A percentile compares a stretch with the other conserved stretches of the same genome.
Conservation (phyloP, 2,329 filamentous ascomycete species). For the Phyllosticta paracitricarpa region DNA sequence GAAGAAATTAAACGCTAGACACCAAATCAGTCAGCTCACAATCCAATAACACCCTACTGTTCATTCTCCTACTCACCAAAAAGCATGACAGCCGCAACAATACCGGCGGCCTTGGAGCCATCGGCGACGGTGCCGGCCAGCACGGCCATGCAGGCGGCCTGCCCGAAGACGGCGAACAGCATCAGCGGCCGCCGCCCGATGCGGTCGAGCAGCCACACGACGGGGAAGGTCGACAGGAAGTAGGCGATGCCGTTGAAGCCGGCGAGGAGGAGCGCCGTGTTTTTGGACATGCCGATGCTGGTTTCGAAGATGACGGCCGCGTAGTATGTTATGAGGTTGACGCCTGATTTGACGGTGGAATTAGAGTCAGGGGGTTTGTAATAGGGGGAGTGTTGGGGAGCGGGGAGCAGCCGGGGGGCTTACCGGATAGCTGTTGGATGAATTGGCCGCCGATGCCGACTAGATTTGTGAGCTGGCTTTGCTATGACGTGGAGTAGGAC, state of each 20-base stretch:
- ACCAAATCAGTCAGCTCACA: not conserved
- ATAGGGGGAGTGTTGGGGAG: too few relatives aligned
- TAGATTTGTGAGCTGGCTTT: too few relatives aligned
- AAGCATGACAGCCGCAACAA: conserved; percentile 36
- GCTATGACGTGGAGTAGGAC: conserved; percentile 12
- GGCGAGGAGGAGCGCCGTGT: conserved; percentile 25
- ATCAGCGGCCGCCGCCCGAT: conserved; percentile 22
- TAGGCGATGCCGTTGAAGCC: conserved; percentile 35
- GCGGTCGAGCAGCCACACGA: conserved; percentile 28
- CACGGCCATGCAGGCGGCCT: conserved; percentile 34
- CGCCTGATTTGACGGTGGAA: conserved; percentile 25
- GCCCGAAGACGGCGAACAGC: conserved; percentile 22
- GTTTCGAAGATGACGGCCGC: conserved; percentile 38
- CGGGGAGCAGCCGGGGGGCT: conserved; percentile 20
- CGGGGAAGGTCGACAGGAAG: conserved; percentile 27
- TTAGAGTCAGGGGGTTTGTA: conserved; percentile 21
- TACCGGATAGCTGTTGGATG: conserved; percentile 34
- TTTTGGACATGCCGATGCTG: conserved; percentile 34
- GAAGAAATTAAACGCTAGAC: conserved; percentile 21
- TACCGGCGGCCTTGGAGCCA: conserved; percentile 28
- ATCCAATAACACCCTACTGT: too few relatives aligned
- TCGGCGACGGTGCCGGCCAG: conserved; percentile 24
- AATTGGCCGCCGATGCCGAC: conserved; percentile 35
- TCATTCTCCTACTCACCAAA: conserved; percentile 16
- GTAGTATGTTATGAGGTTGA: conserved; percentile 38